Evolutionary conservation across 2,329 filamentous ascomycete genomes (phyloP), one percentile per base, ranked within the genome.

Genomic region (Beauveria sp.): DNA sequence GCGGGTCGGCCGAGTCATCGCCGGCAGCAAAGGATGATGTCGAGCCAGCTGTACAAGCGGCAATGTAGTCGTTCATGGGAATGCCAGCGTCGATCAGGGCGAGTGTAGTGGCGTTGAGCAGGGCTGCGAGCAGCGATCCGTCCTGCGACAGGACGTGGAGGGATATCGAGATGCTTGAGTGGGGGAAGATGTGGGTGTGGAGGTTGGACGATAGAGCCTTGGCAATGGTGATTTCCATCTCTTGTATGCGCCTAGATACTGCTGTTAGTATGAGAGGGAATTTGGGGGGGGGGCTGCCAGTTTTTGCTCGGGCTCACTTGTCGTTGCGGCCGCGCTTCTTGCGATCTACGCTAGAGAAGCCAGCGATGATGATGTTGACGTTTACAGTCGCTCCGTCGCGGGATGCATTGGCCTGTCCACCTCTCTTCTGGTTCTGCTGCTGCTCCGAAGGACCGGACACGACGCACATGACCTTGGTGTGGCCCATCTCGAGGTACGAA

Each of bases 391-490:
- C 78, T 0, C 72, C 73, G 16, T 79, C 75, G 10, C 77, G 69
- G 75, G 61, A 81, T 74, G 34, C 75, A 71, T 62, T 78, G 73
- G 66, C 82, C 75, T 55, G 82, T 34, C 67, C 71, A 1, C 71
- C 48, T 14, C 56, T 34, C 57, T 68, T 59, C n/a, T 59, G 55
- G 41, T 63, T 60, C 30, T 61, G 67, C 63, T 75, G 75, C 58
- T 77, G 76, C 75, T 99, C 94, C 43, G 84, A 85, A 0, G 94
- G 94, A 0, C 94, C 94, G 2, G 87, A 86, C 53, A 99, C 87
- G 26, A 92, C 91, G 76, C 93, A 97, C 76, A 97, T 90, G 67
- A 99, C 88, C 72, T 96, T 94, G 24, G 94, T 99, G 76, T 97
- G 96, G 68, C 94, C 94, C 88, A 96, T 96, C 72, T 96, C 91